Conservation (phyloP, 164 flowering plant species). For the Chloranthus sessilifolius region DNA sequence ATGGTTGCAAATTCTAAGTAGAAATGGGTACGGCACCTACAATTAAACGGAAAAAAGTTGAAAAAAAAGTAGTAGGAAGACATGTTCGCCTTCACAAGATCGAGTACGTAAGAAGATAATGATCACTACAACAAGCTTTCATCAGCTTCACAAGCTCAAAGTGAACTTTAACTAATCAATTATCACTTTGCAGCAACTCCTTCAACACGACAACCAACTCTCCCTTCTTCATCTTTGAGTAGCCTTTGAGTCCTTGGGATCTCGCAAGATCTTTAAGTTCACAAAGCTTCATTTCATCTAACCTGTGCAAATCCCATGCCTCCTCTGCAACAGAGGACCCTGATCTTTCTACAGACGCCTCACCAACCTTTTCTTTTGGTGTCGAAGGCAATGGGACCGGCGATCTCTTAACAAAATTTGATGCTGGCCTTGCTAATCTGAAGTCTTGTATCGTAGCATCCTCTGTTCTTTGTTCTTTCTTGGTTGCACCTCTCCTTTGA, state of each 20-base stretch:
- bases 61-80: no score
- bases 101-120: no score
- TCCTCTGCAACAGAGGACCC: conserved; percentile 1
- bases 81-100: no score
- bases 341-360: conserved; percentile 12
- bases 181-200: conserved; percentile 1
- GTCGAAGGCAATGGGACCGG: conserved; percentile 36
- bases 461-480: conserved; percentile 14
- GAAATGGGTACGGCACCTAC: no score
- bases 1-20: no score
- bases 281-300: conserved; percentile 46
- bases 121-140: no score
- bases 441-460: conserved; percentile 10
- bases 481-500: conserved; percentile 12
- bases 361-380: conserved; percentile 16
- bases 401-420: conserved; percentile 50
- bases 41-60: no score
- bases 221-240: conserved; percentile 57
- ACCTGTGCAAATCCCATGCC: conserved; percentile 7
- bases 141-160: no score
- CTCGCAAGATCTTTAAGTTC: conserved; percentile 60
- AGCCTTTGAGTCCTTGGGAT: conserved; percentile 56
- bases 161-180: no score
- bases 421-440: conserved; percentile 38
- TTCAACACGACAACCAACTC: conserved; percentile 49